Conservation (phyloP, 2,329 filamentous ascomycete species). For the Clathrospora elynae region DNA sequence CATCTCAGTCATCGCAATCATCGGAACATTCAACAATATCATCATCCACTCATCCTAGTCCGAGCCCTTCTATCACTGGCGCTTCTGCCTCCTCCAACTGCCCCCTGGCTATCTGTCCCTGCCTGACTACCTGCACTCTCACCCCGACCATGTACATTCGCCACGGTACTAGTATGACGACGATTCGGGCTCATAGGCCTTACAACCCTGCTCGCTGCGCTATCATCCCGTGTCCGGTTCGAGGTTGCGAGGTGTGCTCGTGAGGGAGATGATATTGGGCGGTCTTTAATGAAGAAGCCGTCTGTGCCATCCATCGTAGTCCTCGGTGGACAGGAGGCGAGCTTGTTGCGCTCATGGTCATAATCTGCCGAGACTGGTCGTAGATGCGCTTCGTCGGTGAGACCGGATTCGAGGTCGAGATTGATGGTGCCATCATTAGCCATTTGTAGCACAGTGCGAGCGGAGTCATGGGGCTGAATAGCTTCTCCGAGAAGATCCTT, state of each 20-base stretch:
- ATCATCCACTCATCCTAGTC: constrained; percentile 12
- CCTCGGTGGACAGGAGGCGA: not conserved
- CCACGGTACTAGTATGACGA: constrained; percentile 6
- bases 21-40: too few relatives aligned
- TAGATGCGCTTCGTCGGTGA: not conserved
- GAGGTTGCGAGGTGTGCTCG: constrained; percentile 14
- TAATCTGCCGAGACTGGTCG: constrained; percentile 12
- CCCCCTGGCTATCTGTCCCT: not conserved
- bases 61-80: constrained; percentile 33
- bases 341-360: constrained; percentile 3
- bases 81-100: constrained; percentile 33
- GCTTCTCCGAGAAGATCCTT: constrained; percentile 14
- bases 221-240: constrained; percentile 18
- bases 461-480: constrained; percentile 26
- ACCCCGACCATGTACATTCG: not conserved
- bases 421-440: constrained; percentile 3
- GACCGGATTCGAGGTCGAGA: constrained; percentile 20
- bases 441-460: constrained; percentile 5
- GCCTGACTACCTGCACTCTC: constrained; percentile 5
- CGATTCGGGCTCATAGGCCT: constrained; percentile 14
- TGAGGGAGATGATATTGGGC: constrained; percentile 19
- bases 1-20: constrained; percentile 3
- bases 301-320: constrained; percentile 22
- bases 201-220: constrained; percentile 11
- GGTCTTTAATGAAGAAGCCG: constrained; percentile 22